Percentiles rank a stretch among this genome's conserved stretches.
Evolutionary conservation across 768 basidiomycete genomes (phyloP).

Genomic region (Lactifluus volemus): DNA sequence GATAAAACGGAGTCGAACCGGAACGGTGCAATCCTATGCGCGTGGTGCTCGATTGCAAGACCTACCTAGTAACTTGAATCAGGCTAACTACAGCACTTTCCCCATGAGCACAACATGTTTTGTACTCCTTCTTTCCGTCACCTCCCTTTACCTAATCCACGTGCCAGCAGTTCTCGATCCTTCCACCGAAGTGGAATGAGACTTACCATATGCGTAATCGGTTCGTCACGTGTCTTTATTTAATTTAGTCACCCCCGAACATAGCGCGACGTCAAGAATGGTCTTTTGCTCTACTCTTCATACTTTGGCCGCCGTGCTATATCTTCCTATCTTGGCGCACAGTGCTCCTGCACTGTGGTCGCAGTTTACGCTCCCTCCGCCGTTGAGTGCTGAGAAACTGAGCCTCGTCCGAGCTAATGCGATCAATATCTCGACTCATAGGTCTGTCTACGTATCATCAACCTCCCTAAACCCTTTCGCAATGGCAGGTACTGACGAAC

Average conservation of each 20-base stretch:
- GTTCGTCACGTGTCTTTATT: neutral
- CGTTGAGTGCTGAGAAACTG: neutral
- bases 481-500: neutral
- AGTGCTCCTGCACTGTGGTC: neutral
- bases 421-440: slow-evolving; percentile 7
- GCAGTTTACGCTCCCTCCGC: neutral
- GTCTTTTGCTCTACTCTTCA: neutral
- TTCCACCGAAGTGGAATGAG: no score
- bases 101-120: no score
- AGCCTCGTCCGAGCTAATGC: slow-evolving; percentile 1
- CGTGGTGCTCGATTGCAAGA: no score
- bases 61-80: no score
- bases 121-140: no score
- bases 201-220: no score
- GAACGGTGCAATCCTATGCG: no score
- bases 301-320: neutral
- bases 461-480: neutral
- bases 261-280: neutral
- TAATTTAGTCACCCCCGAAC: no score
- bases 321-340: neutral
- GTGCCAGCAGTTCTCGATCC: no score
- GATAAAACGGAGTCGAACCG: no score
- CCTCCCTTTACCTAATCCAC: no score
- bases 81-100: no score
- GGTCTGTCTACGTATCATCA: neutral